Conservation (phyloP, 1,139 yeast species). For the Blastobotrys capitulatus region DNA sequence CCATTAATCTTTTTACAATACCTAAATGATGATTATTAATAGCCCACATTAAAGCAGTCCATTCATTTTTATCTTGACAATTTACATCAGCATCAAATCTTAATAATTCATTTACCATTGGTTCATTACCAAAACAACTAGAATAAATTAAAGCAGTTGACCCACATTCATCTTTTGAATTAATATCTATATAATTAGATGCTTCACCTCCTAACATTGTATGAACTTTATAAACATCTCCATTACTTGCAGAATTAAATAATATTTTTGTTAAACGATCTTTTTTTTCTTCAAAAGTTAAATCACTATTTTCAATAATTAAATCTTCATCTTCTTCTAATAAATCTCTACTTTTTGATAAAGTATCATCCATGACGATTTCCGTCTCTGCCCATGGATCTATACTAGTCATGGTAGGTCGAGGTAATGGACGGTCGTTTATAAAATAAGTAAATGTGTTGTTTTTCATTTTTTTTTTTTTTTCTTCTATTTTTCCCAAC, state of each 20-base stretch:
- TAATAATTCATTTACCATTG: constrained; percentile 35
- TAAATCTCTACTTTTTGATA: not conserved
- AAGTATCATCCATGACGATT: not conserved
- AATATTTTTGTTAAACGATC: constrained; percentile 27
- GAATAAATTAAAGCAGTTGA: constrained; percentile 38
- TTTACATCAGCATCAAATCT: constrained; percentile 37
- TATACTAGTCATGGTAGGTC: constrained; percentile 11
- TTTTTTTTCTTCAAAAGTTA: constrained; percentile 21
- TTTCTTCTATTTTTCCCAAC: too few relatives aligned
- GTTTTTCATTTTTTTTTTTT: too few relatives aligned
- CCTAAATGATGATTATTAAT: constrained; percentile 36
- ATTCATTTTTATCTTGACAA: constrained; percentile 35
- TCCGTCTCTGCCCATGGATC: constrained; percentile 9
- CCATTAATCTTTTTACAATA: constrained; percentile 34
- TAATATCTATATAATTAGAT: constrained; percentile 28
- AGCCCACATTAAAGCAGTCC: constrained; percentile 47
- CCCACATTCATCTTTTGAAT: constrained; percentile 37
- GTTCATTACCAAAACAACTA: constrained; percentile 38
- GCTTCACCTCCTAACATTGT: constrained; percentile 27
- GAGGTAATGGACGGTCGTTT: constrained; percentile 1
- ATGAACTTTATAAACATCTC: constrained; percentile 29
- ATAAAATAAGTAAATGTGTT: not conserved
- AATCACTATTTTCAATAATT: constrained; percentile 20
- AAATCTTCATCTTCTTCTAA: constrained; percentile 21
- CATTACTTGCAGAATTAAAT: constrained; percentile 34